phyloP scores from a whole-genome alignment of 179 eudicot genomes.

The Silene noctiflora region DNA sequence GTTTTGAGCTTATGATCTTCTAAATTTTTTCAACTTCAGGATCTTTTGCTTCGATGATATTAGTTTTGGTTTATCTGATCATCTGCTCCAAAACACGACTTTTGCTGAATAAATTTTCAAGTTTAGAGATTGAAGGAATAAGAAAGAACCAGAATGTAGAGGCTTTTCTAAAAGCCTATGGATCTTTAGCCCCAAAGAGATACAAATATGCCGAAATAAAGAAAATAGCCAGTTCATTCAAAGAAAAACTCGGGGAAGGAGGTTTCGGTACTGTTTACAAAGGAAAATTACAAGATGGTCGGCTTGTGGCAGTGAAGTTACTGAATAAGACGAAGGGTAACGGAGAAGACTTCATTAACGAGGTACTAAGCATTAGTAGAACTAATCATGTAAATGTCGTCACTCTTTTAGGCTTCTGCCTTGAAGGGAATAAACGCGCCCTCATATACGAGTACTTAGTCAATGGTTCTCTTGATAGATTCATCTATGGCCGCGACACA shows the following conservation, averaged over 20 bases:
- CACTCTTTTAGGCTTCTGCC: not conserved
- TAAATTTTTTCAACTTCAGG: not conserved
- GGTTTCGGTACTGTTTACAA: slow-evolving; percentile 18
- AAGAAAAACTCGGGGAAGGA: not conserved
- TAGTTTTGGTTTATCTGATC: too few relatives aligned
- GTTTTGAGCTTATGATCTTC: too few relatives aligned
- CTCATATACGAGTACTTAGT: slow-evolving; percentile 27
- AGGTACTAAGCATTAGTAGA: not conserved
- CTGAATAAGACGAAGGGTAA: slow-evolving; percentile 20
- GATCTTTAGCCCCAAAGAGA: too few relatives aligned
- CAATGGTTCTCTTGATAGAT: slow-evolving; percentile 36
- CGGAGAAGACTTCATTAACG: slow-evolving; percentile 33
- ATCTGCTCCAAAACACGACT: too few relatives aligned
- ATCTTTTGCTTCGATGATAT: too few relatives aligned
- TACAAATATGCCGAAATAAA: too few relatives aligned
- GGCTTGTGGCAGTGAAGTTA: slow-evolving; percentile 28
- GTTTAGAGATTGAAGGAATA: too few relatives aligned
- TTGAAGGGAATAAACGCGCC: slow-evolving; percentile 26
- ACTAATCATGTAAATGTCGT: too few relatives aligned
- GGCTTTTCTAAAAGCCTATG: too few relatives aligned
- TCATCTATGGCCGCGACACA: not conserved
- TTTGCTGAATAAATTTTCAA: too few relatives aligned
- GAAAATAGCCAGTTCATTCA: too few relatives aligned
- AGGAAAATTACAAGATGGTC: slow-evolving; percentile 19
- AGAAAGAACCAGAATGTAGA: too few relatives aligned